Conservation (phyloP, 768 basidiomycete genomes). For the Russula compacta region DNA sequence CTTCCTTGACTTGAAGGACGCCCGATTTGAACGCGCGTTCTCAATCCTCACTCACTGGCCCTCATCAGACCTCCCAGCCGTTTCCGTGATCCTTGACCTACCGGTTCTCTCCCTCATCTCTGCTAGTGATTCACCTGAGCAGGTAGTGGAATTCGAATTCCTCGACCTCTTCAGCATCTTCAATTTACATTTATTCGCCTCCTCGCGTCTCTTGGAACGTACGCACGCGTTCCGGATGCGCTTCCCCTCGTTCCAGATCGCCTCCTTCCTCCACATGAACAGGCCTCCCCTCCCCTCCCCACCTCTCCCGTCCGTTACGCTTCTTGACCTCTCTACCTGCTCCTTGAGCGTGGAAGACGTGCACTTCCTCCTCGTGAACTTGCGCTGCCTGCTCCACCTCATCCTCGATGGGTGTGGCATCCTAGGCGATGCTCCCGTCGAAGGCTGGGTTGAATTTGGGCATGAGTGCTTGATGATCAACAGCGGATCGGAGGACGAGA, state of each 20-base stretch:
- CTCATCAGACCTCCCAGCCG: slow-evolving; percentile 28
- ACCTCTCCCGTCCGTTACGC: slow-evolving; percentile 38
- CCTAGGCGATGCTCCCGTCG: slow-evolving; percentile 38
- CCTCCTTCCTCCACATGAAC: slow-evolving; percentile 31
- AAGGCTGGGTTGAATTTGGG: slow-evolving; percentile 55
- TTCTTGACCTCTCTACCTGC: slow-evolving; percentile 74
- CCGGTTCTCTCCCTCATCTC: too few relatives aligned
- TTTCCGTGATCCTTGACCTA: slow-evolving; percentile 60
- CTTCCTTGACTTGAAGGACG: too few relatives aligned
- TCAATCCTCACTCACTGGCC: slow-evolving; percentile 58
- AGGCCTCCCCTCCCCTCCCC: slow-evolving; percentile 15
- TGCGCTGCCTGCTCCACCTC: slow-evolving; percentile 49
- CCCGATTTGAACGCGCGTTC: slow-evolving; percentile 36
- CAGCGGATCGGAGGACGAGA: not conserved
- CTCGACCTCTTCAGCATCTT: slow-evolving; percentile 45
- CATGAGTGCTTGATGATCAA: slow-evolving; percentile 31
- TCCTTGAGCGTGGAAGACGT: slow-evolving; percentile 45
- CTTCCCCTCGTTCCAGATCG: slow-evolving; percentile 58
- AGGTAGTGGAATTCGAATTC: slow-evolving; percentile 61
- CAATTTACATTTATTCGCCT: slow-evolving; percentile 39
- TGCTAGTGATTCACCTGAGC: too few relatives aligned
- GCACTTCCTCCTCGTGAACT: slow-evolving; percentile 42
- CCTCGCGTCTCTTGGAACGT: slow-evolving; percentile 33
- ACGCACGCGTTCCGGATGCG: slow-evolving; percentile 57
- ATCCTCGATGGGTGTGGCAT: slow-evolving; percentile 61